A percentile compares a stretch with the other conserved stretches of the same genome.
Conservation (phyloP, 352 stramenopile species). For the Phytopythium chamaehyphon region DNA sequence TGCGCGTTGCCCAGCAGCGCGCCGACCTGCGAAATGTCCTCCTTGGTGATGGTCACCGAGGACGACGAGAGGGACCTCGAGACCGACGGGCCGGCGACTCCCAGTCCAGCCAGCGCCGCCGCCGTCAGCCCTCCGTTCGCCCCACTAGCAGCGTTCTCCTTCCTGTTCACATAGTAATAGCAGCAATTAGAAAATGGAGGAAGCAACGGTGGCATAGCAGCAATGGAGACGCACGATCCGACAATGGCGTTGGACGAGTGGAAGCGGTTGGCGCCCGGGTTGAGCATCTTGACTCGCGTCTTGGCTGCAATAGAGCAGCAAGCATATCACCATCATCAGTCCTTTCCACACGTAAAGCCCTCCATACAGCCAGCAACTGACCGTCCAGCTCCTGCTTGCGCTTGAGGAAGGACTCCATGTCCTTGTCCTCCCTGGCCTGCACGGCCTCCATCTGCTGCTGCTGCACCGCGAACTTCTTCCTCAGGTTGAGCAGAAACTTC, state of each 20-base stretch:
- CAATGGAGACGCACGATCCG: conserved; percentile 9
- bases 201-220: no score
- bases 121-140: conserved; percentile 22
- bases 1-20: conserved; percentile 68
- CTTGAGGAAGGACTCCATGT: conserved; percentile 65
- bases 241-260: conserved; percentile 72
- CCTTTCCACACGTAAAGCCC: no score
- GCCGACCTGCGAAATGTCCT: conserved; percentile 74
- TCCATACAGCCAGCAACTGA: conserved; percentile 12
- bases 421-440: conserved; percentile 47
- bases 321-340: background rate
- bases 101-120: conserved; percentile 25
- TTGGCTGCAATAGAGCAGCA: conserved; percentile 31
- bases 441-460: conserved; percentile 50
- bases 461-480: conserved; percentile 68
- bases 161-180: no score
- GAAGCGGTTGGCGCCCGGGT: conserved; percentile 55
- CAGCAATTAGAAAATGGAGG: no score
- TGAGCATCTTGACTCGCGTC: conserved; percentile 65
- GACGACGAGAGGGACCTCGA: conserved; percentile 62
- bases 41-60: conserved; percentile 68
- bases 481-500: conserved; percentile 64
- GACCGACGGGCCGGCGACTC: conserved; percentile 19
- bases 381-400: conserved; percentile 67
- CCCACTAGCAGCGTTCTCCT: conserved; percentile 31